Evolutionary conservation across 495 filamentous ascomycete species (phyloP).

Genomic region (Trichoderma parareesei): DNA sequence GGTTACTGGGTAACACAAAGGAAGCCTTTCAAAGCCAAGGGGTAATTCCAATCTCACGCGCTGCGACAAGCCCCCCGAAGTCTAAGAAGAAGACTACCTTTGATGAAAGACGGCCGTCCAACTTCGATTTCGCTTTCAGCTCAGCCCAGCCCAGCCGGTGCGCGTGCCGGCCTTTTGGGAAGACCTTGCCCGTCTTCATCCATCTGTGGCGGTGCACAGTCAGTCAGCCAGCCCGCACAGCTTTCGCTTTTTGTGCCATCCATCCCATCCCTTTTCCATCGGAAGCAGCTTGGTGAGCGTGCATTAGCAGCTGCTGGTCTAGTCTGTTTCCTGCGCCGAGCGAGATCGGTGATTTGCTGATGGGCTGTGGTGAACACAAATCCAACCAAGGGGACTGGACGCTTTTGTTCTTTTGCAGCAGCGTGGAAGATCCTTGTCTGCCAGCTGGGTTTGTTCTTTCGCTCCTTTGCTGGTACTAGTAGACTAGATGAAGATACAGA

Average conservation of each 20-base stretch:
- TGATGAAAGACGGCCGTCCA: too few relatives aligned
- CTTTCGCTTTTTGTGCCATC: neutral
- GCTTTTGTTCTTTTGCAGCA: neutral
- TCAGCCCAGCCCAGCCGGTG: too few relatives aligned
- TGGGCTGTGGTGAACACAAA: too few relatives aligned
- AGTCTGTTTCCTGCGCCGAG: neutral
- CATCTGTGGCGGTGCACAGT: neutral
- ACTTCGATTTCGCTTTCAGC: too few relatives aligned
- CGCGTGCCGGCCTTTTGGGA: too few relatives aligned
- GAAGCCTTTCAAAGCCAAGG: too few relatives aligned
- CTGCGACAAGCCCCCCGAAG: too few relatives aligned
- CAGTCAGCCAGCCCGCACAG: neutral
- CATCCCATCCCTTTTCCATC: neutral
- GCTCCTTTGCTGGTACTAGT: too few relatives aligned
- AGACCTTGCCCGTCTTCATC: neutral
- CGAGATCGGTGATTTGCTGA: conserved; percentile 5
- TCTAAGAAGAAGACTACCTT: too few relatives aligned
- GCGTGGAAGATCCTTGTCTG: neutral
- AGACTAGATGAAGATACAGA: too few relatives aligned
- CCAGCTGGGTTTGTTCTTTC: neutral
- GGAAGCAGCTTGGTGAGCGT: neutral
- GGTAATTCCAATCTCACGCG: too few relatives aligned
- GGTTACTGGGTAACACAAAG: too few relatives aligned
- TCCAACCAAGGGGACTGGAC: neutral
- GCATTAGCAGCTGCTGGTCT: neutral